Percentiles rank a stretch among this genome's conserved stretches.
phyloP scores from a whole-genome alignment of 116 monocot genomes.

The Posidonia oceanica region DNA sequence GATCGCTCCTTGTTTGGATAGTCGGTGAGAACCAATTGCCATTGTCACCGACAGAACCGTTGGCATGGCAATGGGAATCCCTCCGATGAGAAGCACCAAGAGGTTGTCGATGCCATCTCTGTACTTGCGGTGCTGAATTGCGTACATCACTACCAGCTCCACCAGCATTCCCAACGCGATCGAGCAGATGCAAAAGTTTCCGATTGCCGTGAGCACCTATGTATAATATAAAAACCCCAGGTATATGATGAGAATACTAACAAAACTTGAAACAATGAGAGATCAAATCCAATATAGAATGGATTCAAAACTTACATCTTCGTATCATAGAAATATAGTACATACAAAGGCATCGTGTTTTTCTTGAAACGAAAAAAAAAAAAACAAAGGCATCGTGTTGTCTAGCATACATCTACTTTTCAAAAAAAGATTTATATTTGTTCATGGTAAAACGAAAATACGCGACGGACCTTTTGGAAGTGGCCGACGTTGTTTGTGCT shows the following conservation, averaged over 20 bases:
- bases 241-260: neutral
- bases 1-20: constrained; percentile 78
- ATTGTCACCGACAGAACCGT: constrained; percentile 73
- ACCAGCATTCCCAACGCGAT: constrained; percentile 11
- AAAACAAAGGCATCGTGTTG: too few species aligned
- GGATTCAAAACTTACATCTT: too few species aligned
- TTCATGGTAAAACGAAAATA: too few species aligned
- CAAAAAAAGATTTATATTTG: too few species aligned
- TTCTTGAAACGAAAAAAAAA: too few species aligned
- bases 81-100: constrained; percentile 83
- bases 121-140: constrained; percentile 8
- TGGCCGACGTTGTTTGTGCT: constrained; percentile 21
- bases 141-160: constrained; percentile 14
- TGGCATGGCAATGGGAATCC: constrained; percentile 92
- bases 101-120: constrained; percentile 44
- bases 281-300: neutral
- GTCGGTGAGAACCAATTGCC: constrained; percentile 81
- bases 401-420: too few species aligned
- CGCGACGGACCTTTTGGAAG: constrained; percentile 9
- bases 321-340: too few species aligned
- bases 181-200: constrained; percentile 15
- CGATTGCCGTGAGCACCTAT: constrained; percentile 9
- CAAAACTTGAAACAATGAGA: neutral
- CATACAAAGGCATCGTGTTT: too few species aligned
- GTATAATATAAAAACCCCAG: too few species aligned